A percentile compares a stretch with the other conserved stretches of the same genome.
Evolutionary conservation across 2,329 filamentous ascomycete genomes (phyloP).

Genomic region (Blastomyces silverae): DNA sequence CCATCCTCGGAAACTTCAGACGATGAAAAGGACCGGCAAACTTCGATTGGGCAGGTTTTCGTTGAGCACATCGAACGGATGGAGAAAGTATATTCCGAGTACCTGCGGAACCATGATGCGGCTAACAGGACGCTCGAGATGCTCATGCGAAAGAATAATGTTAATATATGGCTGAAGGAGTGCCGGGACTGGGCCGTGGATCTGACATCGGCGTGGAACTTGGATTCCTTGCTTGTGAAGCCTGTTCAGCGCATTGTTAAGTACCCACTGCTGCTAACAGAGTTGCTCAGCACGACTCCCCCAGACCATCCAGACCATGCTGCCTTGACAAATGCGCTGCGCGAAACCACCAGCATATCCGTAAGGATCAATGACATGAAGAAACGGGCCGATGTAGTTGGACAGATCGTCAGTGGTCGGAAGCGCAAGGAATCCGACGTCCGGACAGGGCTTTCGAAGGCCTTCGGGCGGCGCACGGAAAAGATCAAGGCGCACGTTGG

Average conservation of each 20-base stretch:
- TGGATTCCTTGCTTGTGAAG: conserved; percentile 95
- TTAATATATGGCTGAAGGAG: conserved; percentile 78
- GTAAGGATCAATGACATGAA: conserved; percentile 85
- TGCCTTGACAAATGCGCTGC: conserved; percentile 63
- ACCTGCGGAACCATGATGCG: conserved; percentile 58
- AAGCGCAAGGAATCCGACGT: conserved; percentile 87
- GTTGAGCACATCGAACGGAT: conserved; percentile 50
- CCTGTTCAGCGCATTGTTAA: conserved; percentile 92
- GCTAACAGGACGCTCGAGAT: conserved; percentile 55
- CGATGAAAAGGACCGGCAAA: conserved; percentile 53
- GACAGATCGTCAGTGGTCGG: conserved; percentile 70
- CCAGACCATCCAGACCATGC: conserved; percentile 74
- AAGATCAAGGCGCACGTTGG: conserved; percentile 69
- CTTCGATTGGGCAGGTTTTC: conserved; percentile 55
- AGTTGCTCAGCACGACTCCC: conserved; percentile 72
- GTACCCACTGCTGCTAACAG: conserved; percentile 78
- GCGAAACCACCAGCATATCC: conserved; percentile 58
- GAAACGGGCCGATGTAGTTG: conserved; percentile 87
- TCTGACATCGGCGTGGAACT: conserved; percentile 85
- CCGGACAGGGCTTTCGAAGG: conserved; percentile 74
- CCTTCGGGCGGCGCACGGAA: conserved; percentile 81
- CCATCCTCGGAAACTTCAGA: conserved; percentile 33
- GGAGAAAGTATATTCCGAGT: conserved; percentile 59
- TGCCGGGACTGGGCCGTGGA: conserved; percentile 90
- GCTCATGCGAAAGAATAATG: conserved; percentile 50